Base-by-base conservation (phyloP, 345 rosid species). In the Odontarrhena argentea region DNA sequence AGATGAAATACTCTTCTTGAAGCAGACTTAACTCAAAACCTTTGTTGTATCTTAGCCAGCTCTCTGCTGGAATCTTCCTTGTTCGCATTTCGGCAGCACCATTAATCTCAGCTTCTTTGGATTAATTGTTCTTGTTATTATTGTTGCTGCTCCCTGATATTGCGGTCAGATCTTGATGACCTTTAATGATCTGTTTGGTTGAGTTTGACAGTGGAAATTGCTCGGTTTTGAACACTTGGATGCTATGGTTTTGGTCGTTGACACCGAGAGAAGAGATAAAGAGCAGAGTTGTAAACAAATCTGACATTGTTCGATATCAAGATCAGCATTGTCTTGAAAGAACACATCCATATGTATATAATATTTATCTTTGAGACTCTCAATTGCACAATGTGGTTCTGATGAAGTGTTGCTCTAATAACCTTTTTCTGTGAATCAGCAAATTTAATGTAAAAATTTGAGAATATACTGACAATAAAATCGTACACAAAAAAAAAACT, bases 261-360 rank as follows among this genome's bases (percentile, higher is more conserved):
- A 15, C 47, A 13, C 25, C 49, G 12, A 60, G 74, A 34, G 78
- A 47, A 9, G 82, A 63, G 15, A 86, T 13, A 8, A 77, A 28
- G 42, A 92, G 89, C 49, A 1, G 90, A 89, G 76, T 84, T 80
- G 0, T 87, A 76, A 28, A 89, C 22, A 83, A 75, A 92, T 79
- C 34, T 76, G 76, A 3, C 86, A 85, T 43, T 65, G 44, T 74
- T 82, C 91, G 3, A 92, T 77, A 22, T 86, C 77, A 2, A 36
- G 80, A 2, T 90, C 82, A 67, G 81, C 73, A 6, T 78, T 78
- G 46, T 83, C 87, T 26, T 92, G 77, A 81, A 89, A 86, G 47
- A 84, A 70, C 30, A 92, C 84, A 74, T 87, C 92, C 92, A 87
- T 87, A 1, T 12, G 37, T 37, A 13, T 30, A 48, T 49, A 38